Conservation (phyloP, 495 filamentous ascomycete genomes). For the Tetracladium marchalianum region DNA sequence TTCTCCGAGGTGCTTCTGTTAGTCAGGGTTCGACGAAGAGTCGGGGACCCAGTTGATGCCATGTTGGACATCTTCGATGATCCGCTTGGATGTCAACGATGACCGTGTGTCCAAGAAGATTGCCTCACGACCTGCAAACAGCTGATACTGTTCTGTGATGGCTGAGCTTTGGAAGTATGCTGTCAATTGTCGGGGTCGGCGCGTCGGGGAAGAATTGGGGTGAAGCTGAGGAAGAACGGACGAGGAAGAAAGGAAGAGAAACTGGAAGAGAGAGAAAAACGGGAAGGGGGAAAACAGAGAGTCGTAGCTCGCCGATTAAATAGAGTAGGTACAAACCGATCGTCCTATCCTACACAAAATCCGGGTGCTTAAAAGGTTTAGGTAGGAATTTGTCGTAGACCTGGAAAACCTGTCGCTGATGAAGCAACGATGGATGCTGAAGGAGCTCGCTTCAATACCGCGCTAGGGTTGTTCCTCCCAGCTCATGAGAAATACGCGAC, state of each 20-base stretch:
- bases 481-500: too few species aligned
- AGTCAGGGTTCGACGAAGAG: constrained; percentile 26
- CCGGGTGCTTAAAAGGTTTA: not conserved
- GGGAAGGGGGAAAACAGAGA: too few species aligned
- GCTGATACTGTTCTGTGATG: constrained; percentile 6
- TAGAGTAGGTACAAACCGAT: constrained; percentile 10
- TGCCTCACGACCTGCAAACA: constrained; percentile 4
- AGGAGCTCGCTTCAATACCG: too few species aligned
- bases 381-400: too few species aligned
- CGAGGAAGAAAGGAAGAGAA: constrained; percentile 10
- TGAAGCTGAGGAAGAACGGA: constrained; percentile 8
- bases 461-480: too few species aligned
- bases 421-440: too few species aligned
- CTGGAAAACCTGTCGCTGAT: too few species aligned
- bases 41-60: constrained; percentile 38
- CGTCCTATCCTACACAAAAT: constrained; percentile 1
- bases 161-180: not conserved
- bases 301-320: constrained; percentile 17
- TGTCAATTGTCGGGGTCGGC: not conserved
- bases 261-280: constrained; percentile 14
- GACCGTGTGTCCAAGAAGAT: constrained; percentile 6
- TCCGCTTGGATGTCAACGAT: not conserved
- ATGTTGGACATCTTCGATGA: constrained; percentile 33
- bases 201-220: not conserved
- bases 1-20: constrained; percentile 33